These are phyloP conservation scores for Penicillium paradoxum DNA, from an alignment of 495 filamentous ascomycete species.

Conservation along the genomic window DNA sequence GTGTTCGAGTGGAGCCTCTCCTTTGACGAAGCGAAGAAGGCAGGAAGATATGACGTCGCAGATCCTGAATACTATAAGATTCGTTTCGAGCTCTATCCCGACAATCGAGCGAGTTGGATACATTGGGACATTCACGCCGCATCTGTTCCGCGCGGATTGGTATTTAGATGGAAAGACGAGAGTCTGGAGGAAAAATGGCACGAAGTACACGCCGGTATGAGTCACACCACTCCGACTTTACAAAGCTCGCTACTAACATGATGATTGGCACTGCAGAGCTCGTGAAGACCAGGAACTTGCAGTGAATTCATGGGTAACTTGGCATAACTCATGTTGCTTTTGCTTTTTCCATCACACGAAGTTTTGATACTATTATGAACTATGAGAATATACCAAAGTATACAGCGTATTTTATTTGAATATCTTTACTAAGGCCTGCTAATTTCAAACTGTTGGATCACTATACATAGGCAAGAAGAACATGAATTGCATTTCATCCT, in stretches of 20 bases:
- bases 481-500: too few relatives aligned
- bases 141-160: not conserved
- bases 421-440: too few relatives aligned
- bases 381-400: too few relatives aligned
- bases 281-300: not conserved
- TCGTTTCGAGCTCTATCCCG: not conserved
- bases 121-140: not conserved
- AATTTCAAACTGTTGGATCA: too few relatives aligned
- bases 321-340: too few relatives aligned
- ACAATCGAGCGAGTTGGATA: not conserved
- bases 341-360: too few relatives aligned
- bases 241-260: not conserved
- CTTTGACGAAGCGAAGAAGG: not conserved
- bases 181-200: not conserved
- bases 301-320: not conserved
- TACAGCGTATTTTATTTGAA: too few relatives aligned
- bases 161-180: not conserved
- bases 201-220: not conserved
- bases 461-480: too few relatives aligned
- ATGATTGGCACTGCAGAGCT: not conserved
- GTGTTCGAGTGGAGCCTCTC: slow-evolving; percentile 4
- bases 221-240: too few relatives aligned
- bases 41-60: not conserved
- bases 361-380: too few relatives aligned
- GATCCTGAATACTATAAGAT: slow-evolving; percentile 1